A percentile compares a stretch with the other conserved stretches of the same genome.
These are phyloP conservation scores for Cladobotryum mycophilum DNA, from an alignment of 2,329 filamentous ascomycete species.

Conservation along the genomic window DNA sequence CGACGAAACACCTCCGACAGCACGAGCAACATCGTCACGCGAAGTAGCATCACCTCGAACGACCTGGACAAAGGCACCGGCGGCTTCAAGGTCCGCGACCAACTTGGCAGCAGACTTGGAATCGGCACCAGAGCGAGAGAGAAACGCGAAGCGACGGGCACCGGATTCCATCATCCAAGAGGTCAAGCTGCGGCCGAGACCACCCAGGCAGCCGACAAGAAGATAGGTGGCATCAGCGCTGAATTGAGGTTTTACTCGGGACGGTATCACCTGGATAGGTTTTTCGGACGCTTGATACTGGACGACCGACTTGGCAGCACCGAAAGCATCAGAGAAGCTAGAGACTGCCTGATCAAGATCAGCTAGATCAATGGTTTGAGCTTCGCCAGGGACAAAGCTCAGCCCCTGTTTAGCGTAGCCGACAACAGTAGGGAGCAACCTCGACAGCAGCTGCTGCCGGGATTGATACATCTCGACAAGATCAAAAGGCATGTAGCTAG, in stretches of 20 bases:
- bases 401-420: slow-evolving; percentile 6
- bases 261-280: slow-evolving; percentile 10
- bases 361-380: slow-evolving; percentile 10
- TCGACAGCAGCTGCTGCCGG: slow-evolving; percentile 11
- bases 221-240: slow-evolving; percentile 13
- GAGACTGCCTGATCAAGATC: slow-evolving; percentile 11
- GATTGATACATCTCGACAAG: slow-evolving; percentile 18
- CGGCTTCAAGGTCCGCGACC: slow-evolving; percentile 14
- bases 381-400: slow-evolving; percentile 8
- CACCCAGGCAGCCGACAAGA: slow-evolving; percentile 18
- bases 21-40: slow-evolving; percentile 14
- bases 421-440: slow-evolving; percentile 12
- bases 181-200: slow-evolving; percentile 16
- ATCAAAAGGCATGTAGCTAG: slow-evolving; percentile 20
- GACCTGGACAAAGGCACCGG: slow-evolving; percentile 19
- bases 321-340: slow-evolving; percentile 3
- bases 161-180: slow-evolving; percentile 15
- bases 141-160: slow-evolving; percentile 21
- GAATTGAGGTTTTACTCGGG: slow-evolving; percentile 4
- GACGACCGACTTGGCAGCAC: slow-evolving; percentile 12
- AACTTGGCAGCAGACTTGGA: slow-evolving; percentile 16
- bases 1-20: slow-evolving; percentile 16
- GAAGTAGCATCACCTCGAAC: slow-evolving; percentile 17
- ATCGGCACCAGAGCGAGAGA: slow-evolving; percentile 20
- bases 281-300: slow-evolving; percentile 12